Evolutionary conservation across 106 monocot species (phyloP).

Genomic region (Acanthochlamys bracteata): DNA sequence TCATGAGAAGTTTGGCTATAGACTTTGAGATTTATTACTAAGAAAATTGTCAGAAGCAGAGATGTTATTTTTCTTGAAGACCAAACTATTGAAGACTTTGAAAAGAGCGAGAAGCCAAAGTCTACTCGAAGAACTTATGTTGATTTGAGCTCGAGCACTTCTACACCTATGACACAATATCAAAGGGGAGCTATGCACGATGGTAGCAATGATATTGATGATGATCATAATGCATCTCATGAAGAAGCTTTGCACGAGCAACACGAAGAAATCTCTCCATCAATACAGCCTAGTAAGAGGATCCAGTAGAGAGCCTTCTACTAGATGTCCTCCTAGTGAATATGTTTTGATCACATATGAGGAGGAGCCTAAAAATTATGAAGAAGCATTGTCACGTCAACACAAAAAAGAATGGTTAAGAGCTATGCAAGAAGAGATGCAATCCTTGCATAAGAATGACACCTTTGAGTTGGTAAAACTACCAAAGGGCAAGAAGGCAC

Average conservation of each 20-base stretch:
- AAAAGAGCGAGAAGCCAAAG: background rate
- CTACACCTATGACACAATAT: background rate
- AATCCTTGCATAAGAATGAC: background rate
- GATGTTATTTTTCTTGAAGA: constrained; percentile 7
- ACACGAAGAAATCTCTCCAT: background rate
- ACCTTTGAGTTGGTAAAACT: background rate
- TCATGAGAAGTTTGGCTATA: constrained; percentile 9
- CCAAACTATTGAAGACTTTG: constrained; percentile 8
- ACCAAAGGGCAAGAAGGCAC: background rate
- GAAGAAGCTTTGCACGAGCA: background rate
- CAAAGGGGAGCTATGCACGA: background rate
- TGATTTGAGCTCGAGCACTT: background rate
- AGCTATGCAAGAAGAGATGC: constrained; percentile 1
- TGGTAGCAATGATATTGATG: background rate
- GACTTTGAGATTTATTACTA: background rate
- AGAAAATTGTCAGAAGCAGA: constrained; percentile 1
- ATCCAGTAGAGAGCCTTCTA: background rate
- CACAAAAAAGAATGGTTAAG: background rate
- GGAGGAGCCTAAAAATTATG: background rate
- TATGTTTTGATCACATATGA: background rate
- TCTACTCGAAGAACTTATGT: background rate
- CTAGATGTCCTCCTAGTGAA: background rate
- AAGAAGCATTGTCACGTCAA: background rate
- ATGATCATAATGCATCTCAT: background rate
- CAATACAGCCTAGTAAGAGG: background rate